A percentile compares a stretch with the other conserved stretches of the same genome.
These are phyloP conservation scores for Cyclotella baltica DNA, from an alignment of 108 stramenopile genomes.

Conservation along the genomic window DNA sequence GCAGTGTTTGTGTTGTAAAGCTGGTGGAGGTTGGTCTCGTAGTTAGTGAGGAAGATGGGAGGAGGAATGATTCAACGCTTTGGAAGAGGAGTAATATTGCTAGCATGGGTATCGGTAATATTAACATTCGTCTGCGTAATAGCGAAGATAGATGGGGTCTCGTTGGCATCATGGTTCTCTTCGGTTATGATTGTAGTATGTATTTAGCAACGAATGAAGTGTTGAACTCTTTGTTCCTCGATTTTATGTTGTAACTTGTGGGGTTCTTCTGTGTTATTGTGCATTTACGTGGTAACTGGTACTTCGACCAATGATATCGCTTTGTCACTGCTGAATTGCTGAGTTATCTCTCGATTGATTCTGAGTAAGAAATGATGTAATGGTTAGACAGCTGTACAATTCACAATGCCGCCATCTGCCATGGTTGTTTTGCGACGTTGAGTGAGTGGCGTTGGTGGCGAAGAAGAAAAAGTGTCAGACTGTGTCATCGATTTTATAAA, in stretches of 20 bases:
- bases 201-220: too few relatives aligned
- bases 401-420: neutral
- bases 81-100: slow-evolving; percentile 10
- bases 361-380: slow-evolving; percentile 1
- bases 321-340: neutral
- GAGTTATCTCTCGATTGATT: neutral
- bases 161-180: neutral
- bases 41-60: neutral
- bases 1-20: neutral
- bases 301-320: neutral
- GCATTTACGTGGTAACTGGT: neutral
- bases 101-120: neutral
- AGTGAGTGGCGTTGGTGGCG: neutral
- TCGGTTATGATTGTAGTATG: too few relatives aligned
- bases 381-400: neutral
- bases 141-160: neutral
- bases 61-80: neutral
- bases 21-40: slow-evolving; percentile 1
- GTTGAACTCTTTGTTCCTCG: too few relatives aligned
- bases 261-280: too few relatives aligned
- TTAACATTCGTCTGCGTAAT: neutral
- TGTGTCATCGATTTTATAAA: neutral
- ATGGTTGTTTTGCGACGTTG: neutral
- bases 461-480: slow-evolving; percentile 6
- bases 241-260: too few relatives aligned